Percentiles rank a stretch among this genome's conserved stretches.
Evolutionary conservation across 2,329 filamentous ascomycete species (phyloP).

Genomic region (Fusarium nanum): DNA sequence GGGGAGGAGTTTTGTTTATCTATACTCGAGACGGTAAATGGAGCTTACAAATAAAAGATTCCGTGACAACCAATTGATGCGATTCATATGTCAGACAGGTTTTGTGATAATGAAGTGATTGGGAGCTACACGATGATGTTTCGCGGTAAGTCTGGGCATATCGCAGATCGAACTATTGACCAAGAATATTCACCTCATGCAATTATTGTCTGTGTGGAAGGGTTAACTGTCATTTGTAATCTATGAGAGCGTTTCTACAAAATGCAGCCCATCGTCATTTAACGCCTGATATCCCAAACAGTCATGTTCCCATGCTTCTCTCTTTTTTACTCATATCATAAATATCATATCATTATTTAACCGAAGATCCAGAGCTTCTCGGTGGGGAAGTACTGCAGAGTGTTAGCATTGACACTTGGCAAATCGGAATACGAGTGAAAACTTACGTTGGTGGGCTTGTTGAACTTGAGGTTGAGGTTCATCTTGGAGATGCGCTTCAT

Average conservation of each 20-base stretch:
- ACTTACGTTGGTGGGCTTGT: conserved; percentile 78
- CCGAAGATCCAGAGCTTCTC: conserved; percentile 69
- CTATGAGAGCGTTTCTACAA: conserved; percentile 41
- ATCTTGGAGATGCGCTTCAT: conserved; percentile 74
- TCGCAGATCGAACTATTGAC: not conserved
- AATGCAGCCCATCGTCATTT: conserved; percentile 41
- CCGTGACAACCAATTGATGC: conserved; percentile 7
- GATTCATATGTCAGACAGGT: conserved; percentile 4
- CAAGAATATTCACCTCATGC: not conserved
- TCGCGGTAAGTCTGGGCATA: not conserved
- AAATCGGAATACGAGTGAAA: too few species aligned
- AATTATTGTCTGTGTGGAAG: conserved; percentile 2
- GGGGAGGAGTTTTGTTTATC: conserved; percentile 31
- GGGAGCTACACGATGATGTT: not conserved
- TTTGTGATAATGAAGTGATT: conserved; percentile 1
- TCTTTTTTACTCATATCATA: conserved; percentile 38
- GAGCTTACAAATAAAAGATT: conserved; percentile 18
- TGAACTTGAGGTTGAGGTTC: conserved; percentile 77
- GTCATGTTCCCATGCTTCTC: conserved; percentile 32
- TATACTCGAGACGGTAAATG: conserved; percentile 17
- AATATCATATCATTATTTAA: conserved; percentile 51
- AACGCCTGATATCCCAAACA: conserved; percentile 48
- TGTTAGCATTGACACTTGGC: conserved; percentile 16
- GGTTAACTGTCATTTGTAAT: conserved; percentile 45
- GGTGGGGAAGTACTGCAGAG: conserved; percentile 64